Evolutionary conservation across 768 basidiomycete species (phyloP), one percentile per base, ranked within the genome.

Genomic region (Guyanaporus albipodus): DNA sequence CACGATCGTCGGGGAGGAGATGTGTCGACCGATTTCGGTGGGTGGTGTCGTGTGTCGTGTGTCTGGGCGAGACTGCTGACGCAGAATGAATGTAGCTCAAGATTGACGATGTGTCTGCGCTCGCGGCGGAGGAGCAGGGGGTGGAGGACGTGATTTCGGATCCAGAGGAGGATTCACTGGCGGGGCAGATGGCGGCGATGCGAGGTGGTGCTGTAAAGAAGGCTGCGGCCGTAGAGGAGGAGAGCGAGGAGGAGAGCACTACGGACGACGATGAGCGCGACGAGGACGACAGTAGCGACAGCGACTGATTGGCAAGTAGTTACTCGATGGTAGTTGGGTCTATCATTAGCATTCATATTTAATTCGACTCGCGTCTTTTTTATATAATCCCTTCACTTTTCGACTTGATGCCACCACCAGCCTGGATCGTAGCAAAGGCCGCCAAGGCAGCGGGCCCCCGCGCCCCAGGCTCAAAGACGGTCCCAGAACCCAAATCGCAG

Each of bases 111-210:
- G 70, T 78, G 4, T 75, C 83, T 9, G 73, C 72, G 1, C 69
- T 85, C 15, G 71, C 63, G 10, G 70, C 70, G 0, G 82, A 83
- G 6, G 85, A 85, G 32, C 72, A 77, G 46, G 77, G 69, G 23
- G 71, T 70, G 18, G 94, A 95, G 28, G 93, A 97, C 60, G 94
- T 96, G 49, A 99, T 98, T 53, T 96, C 93, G 0, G 96, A 98
- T 39, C 96, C 96, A 0, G 96, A 98, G 24, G 96, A 98, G 67
- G 96, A 98, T 66, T 80, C 87, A 21, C 71, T 98, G 42, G 96
- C 93, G 5, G 96, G 96, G 8, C 96, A 99, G 73, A 95, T 98
- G 91, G 93, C 94, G 6, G 82, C 83, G 35, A 91, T 99, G 91
- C 82, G 88, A 35, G 94, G 94, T 4, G 87, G 84, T 4, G 56